Evolutionary conservation across 495 filamentous ascomycete genomes (phyloP).

Genomic region (Xylaria longipes): DNA sequence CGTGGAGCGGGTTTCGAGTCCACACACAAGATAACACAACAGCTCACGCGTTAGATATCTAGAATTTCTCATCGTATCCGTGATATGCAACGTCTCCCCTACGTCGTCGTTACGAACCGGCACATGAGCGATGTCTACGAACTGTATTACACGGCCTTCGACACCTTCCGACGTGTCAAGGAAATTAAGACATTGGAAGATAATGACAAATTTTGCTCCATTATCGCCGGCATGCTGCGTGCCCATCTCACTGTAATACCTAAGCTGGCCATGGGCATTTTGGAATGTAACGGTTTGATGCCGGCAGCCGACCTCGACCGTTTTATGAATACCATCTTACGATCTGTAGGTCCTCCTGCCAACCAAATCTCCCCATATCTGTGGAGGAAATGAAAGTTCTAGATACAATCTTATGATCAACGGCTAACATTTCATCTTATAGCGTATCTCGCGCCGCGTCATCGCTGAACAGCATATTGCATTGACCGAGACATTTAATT

Average conservation of each 20-base stretch:
- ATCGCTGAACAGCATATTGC: constrained; percentile 98
- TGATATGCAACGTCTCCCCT: constrained; percentile 96
- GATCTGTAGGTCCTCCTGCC: constrained; percentile 68
- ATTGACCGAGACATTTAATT: constrained; percentile 94
- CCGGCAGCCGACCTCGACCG: constrained; percentile 79
- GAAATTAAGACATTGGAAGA: constrained; percentile 87
- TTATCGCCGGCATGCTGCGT: constrained; percentile 77
- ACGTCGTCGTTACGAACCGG: constrained; percentile 93
- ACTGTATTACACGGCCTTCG: constrained; percentile 94
- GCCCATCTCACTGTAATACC: constrained; percentile 95
- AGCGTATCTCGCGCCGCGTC: constrained; percentile 93
- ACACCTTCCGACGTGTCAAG: constrained; percentile 79
- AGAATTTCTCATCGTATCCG: constrained; percentile 92
- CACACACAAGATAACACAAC: neutral
- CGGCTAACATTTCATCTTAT: constrained; percentile 17
- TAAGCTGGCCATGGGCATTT: constrained; percentile 88
- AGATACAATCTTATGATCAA: neutral
- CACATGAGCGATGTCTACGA: constrained; percentile 96
- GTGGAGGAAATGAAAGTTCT: neutral
- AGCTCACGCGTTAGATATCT: constrained; percentile 10
- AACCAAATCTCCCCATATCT: neutral
- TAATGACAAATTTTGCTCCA: constrained; percentile 86
- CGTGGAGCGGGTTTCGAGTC: neutral
- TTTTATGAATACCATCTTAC: constrained; percentile 93
- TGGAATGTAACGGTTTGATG: constrained; percentile 84